Base-by-base conservation (phyloP, 768 basidiomycete species). In the Suillus variegatus region DNA sequence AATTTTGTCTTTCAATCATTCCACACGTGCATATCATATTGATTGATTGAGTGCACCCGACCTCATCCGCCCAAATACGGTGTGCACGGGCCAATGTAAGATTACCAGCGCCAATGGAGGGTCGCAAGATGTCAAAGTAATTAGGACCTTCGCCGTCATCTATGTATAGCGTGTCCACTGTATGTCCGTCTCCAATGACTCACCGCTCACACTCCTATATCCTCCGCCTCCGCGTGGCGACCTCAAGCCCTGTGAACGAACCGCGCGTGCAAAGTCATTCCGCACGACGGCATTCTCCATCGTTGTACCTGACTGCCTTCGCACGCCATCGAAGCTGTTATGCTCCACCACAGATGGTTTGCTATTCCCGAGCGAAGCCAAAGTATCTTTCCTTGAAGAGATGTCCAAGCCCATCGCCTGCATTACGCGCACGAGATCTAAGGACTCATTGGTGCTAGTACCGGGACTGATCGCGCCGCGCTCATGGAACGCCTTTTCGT, bases 91-190 rank as follows among this genome's bases (percentile, higher is more conserved):
- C 32, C 32, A 32, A 32, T 0, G 32, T 32, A 6, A 32, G 32
- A 32, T 32, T 32, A 32, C 6, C 32, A 32, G 32, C 32, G 32
- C 6, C 32, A 32, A 32, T 32, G 32, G 32, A 32, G 32, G 32
- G 32, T 32, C 32, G 32, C 6, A 32, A 32, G 32, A 32, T 32
- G 32, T 32, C 32, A 32, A 32, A 32, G 32, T 32, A 32, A 7
- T 32, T 32, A 32, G 36, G 10, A 38, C 36, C 36, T 38, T 38
- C 32, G 32, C 32, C 32, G 32, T 32, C 36, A 38, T 38, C 36
- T 63, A 63, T 61, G 25, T 40, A 63, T 35, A 28, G 36, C 56
- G 36, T 4, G 52, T 25, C 38, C 52, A 63, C 20, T 32, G 36
- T 36, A 6, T 56, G 8, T 14, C 16, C 35, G 18, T 56, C n/a